These are phyloP conservation scores for Phascolomyces articulosus DNA, from an alignment of 371 early-diverging fungal genomes.

Conservation along the genomic window DNA sequence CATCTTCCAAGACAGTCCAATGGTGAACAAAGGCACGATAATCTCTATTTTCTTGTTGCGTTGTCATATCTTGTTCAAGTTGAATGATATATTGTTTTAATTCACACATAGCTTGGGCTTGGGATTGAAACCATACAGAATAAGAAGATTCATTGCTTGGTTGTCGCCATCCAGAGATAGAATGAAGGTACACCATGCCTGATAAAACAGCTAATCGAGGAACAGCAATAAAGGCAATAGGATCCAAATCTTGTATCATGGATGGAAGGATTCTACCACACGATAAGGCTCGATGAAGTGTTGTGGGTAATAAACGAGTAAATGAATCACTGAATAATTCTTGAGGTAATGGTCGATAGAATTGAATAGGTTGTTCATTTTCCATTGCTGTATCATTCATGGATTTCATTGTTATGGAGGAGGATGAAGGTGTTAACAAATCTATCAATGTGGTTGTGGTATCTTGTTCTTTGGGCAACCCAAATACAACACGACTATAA, in stretches of 20 bases:
- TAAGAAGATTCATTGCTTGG: neutral
- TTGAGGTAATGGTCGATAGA: neutral
- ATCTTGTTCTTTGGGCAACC: no score
- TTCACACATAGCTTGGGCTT: neutral
- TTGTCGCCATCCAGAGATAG: conserved; percentile 24
- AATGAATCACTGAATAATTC: conserved; percentile 23
- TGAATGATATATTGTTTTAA: neutral
- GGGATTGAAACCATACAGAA: conserved; percentile 2
- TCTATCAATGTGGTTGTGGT: neutral
- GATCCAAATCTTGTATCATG: conserved; percentile 24
- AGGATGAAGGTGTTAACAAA: no score
- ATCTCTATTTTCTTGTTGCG: neutral
- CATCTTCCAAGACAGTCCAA: neutral
- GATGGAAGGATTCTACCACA: neutral
- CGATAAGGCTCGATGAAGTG: conserved; percentile 23
- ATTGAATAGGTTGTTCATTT: neutral
- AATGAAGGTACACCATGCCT: conserved; percentile 30
- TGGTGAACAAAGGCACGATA: neutral
- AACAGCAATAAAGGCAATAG: conserved; percentile 26
- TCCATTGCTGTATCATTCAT: no score
- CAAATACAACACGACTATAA: conserved; percentile 27
- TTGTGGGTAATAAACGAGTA: conserved; percentile 27
- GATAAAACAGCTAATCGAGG: conserved; percentile 32
- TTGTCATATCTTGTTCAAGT: neutral
- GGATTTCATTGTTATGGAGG: no score